Base-by-base conservation (phyloP, 1,139 yeast species). In the Oligophagozyma castellii region DNA sequence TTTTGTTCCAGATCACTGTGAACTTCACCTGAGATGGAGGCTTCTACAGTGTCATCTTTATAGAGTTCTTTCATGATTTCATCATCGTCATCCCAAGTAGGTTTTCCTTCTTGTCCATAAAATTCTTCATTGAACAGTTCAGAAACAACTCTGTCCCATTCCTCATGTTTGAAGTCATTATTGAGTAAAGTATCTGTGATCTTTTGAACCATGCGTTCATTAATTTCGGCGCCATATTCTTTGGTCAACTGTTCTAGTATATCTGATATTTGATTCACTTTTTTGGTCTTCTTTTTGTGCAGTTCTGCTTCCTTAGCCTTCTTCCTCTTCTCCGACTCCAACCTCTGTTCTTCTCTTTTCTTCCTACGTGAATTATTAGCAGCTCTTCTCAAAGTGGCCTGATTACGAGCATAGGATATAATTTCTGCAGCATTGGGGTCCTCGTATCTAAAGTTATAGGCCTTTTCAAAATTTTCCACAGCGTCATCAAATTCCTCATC, bases 321-420 rank as follows among this genome's bases (percentile, higher is more conserved):
- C 35, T 69, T 66, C 36, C 67, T 74, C 39, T 65, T 58, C 22
- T 55, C 58, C 36, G 64, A 70, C 28, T 60, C 65, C 27, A 70
- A 77, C 33, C 61, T 67, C 51, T 73, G 71, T 48, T 63, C 67
- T 29, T 83, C 89, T 59, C 98, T 73, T 55, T 75, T 76, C 53
- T 77, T 70, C 59, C 83, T 83, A 46, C 98, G 70, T 13, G 79
- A 56, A 40, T 74, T 73, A 34, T 77, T 67, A 29, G 73, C 74
- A 14, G 76, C 71, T 51, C 98, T 69, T 58, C 98, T 74, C 46
- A 84, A 64, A 0, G 96, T 83, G 16, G 93, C 93, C 52, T 84
- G 95, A 39, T 68, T 79, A 67, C 99, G 83, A 4, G 98, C 96
- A 59, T 89, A 92, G n/a, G 94, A 76, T 19, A 84, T 77, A 53